Evolutionary conservation across 768 basidiomycete species (phyloP).

Genomic region (Rickenella mellea): DNA sequence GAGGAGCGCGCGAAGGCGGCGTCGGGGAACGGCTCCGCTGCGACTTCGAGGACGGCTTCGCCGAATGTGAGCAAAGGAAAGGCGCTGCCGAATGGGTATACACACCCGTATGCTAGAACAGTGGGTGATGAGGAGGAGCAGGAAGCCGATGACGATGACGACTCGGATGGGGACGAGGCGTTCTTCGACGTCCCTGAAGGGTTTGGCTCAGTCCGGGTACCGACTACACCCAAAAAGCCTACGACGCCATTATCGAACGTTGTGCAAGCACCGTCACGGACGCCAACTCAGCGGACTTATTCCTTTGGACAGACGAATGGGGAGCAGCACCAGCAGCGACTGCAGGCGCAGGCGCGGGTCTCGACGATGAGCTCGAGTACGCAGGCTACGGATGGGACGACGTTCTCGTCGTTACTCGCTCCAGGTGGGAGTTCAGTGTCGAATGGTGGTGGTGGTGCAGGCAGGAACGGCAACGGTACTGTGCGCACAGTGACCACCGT

Average conservation of each 20-base stretch:
- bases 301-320: too few relatives aligned
- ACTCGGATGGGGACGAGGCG: conserved; percentile 2
- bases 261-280: neutral
- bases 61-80: conserved; percentile 41
- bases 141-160: neutral
- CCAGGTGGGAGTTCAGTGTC: conserved; percentile 23
- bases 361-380: too few relatives aligned
- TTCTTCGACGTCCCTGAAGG: conserved; percentile 2
- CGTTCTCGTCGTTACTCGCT: conserved; percentile 59
- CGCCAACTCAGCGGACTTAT: neutral
- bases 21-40: too few relatives aligned
- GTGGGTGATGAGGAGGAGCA: conserved; percentile 1
- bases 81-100: too few relatives aligned
- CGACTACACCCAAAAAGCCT: neutral
- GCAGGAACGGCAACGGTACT: conserved; percentile 61
- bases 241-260: too few relatives aligned
- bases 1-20: conserved; percentile 17
- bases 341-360: too few relatives aligned
- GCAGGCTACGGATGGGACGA: conserved; percentile 45
- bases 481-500: conserved; percentile 79
- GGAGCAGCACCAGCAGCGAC: too few relatives aligned
- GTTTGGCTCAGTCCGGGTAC: too few relatives aligned
- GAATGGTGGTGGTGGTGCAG: conserved; percentile 25
- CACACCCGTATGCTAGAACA: too few relatives aligned
- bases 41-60: conserved; percentile 16